phyloP scores from a whole-genome alignment of 148 eudicot species.

The Cornus suecica region DNA sequence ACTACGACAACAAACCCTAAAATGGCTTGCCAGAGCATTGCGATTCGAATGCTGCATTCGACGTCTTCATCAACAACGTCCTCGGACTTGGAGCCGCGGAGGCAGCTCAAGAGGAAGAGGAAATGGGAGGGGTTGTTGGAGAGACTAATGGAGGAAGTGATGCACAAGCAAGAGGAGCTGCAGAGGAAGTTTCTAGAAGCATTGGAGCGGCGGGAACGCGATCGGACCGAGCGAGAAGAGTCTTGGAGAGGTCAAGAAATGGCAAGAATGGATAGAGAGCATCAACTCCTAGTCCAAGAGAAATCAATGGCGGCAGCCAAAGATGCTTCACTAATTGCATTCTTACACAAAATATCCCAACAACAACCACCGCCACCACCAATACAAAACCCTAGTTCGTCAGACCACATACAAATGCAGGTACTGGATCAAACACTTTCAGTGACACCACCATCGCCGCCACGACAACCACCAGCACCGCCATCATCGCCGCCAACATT shows the following conservation, averaged over 20 bases:
- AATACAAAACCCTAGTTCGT: constrained; percentile 34
- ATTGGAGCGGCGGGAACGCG: constrained; percentile 66
- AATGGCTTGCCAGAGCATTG: constrained; percentile 4
- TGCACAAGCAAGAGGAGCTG: constrained; percentile 66
- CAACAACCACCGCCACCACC: too few species aligned
- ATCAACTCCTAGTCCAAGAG: constrained; percentile 66
- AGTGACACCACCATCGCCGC: constrained; percentile 15
- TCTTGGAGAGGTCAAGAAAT: constrained; percentile 79
- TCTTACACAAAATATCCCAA: constrained; percentile 63
- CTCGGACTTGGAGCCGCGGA: constrained; percentile 67
- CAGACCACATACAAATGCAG: constrained; percentile 6
- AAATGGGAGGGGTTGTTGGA: constrained; percentile 76
- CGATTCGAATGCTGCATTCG: constrained; percentile 18
- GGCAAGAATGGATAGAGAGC: constrained; percentile 59
- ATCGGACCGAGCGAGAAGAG: constrained; percentile 63
- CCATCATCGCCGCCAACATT: constrained; percentile 11
- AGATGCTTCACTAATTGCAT: constrained; percentile 65
- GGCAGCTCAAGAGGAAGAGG: constrained; percentile 58
- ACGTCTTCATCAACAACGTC: constrained; percentile 72
- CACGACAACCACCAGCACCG: constrained; percentile 18
- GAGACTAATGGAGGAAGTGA: constrained; percentile 64
- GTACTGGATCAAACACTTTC: constrained; percentile 15
- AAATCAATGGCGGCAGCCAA: constrained; percentile 73
- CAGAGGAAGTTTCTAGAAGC: constrained; percentile 72
- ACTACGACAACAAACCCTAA: constrained; percentile 13